Evolutionary conservation across 805 yeast genomes (phyloP).

Genomic region (Pichia eremophila): DNA sequence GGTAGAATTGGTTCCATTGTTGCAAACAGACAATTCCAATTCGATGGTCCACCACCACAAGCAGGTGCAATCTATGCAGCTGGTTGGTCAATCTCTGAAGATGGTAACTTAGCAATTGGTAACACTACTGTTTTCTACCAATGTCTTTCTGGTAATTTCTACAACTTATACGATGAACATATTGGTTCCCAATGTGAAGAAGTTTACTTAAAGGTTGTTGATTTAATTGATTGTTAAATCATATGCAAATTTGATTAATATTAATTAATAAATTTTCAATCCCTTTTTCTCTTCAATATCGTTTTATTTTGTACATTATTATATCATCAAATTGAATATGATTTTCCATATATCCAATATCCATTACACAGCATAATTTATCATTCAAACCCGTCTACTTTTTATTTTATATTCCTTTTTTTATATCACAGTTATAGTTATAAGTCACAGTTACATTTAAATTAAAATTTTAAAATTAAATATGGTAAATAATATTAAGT

Average conservation of each 20-base stretch:
- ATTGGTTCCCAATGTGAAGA: constrained; percentile 37
- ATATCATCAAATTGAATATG: background rate
- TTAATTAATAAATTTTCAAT: background rate
- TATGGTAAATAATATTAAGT: no score
- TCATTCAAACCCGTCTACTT: background rate
- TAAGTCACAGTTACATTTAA: background rate
- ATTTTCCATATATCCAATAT: background rate
- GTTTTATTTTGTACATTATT: background rate
- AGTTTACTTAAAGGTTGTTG: constrained; percentile 37
- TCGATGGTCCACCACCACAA: constrained; percentile 60
- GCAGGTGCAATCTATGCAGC: constrained; percentile 47
- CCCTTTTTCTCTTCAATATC: background rate
- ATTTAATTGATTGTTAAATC: constrained; percentile 31
- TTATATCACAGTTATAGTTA: constrained; percentile 5
- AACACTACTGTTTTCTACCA: constrained; percentile 40
- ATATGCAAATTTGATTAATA: background rate
- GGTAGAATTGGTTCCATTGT: constrained; percentile 53
- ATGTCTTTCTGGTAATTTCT: constrained; percentile 48
- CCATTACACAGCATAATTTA: background rate
- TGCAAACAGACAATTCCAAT: constrained; percentile 57
- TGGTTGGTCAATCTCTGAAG: constrained; percentile 40
- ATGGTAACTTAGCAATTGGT: constrained; percentile 43
- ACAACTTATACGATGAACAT: constrained; percentile 46
- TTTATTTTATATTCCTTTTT: background rate
- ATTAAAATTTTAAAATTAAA: no score